Evolutionary conservation across 2,329 filamentous ascomycete species (phyloP).

Genomic region (Beauveria varroae): DNA sequence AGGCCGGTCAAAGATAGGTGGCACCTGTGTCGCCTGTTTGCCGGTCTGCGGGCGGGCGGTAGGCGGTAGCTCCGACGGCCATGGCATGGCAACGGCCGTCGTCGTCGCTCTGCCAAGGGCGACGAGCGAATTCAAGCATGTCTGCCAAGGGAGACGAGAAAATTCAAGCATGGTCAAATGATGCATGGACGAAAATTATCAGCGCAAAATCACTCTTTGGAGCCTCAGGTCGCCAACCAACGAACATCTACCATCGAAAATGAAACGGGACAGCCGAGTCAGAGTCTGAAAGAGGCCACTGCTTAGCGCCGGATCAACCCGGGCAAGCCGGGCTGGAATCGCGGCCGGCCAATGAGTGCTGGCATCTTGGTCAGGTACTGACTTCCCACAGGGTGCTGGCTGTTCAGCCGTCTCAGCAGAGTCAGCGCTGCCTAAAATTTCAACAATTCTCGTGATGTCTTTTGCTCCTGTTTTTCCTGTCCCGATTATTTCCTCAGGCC

Average conservation of each 20-base stretch:
- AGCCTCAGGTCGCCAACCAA: neutral
- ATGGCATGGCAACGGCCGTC: neutral
- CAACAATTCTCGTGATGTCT: neutral
- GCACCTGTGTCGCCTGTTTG: no score
- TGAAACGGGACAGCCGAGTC: neutral
- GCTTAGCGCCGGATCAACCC: conserved; percentile 5
- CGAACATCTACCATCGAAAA: conserved; percentile 1
- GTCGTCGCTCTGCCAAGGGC: neutral
- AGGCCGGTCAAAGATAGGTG: neutral
- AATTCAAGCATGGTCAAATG: conserved; percentile 1
- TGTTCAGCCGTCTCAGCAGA: conserved; percentile 1
- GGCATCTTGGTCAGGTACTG: neutral
- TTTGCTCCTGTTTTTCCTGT: neutral
- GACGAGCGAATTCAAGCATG: neutral
- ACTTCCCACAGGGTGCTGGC: neutral
- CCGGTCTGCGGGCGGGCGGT: neutral
- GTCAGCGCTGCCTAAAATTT: neutral
- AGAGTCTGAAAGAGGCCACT: neutral
- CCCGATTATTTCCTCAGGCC: neutral
- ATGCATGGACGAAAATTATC: neutral
- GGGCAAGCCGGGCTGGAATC: conserved; percentile 1
- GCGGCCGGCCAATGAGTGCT: neutral
- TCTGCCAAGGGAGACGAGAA: neutral
- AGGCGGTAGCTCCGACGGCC: neutral
- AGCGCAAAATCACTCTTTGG: neutral